Conservation (phyloP, 148 eudicot genomes). For the Chenopodium suecicum region DNA sequence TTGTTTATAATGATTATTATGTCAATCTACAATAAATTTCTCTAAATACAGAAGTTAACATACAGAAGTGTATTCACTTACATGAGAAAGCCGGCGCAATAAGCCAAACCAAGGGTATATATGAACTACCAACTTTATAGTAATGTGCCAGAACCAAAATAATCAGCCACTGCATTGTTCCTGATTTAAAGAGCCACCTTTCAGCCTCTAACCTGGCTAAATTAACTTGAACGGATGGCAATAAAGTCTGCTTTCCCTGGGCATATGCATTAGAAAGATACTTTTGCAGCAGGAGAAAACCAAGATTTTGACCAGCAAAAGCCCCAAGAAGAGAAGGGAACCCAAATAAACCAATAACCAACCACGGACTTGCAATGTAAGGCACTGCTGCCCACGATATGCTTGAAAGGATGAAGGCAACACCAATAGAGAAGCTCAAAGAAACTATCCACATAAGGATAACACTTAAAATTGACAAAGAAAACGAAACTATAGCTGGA, state of each 20-base stretch:
- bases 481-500: slow-evolving; percentile 57
- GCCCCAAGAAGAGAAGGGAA: slow-evolving; percentile 93
- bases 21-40: not conserved
- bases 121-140: slow-evolving; percentile 73
- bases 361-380: slow-evolving; percentile 66
- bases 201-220: slow-evolving; percentile 88
- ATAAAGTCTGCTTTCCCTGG: slow-evolving; percentile 34
- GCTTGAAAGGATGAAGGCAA: slow-evolving; percentile 65
- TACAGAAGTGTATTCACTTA: slow-evolving; percentile 43
- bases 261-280: slow-evolving; percentile 42
- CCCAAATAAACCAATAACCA: slow-evolving; percentile 78
- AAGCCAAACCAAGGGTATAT: slow-evolving; percentile 80
- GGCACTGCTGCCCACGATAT: slow-evolving; percentile 69
- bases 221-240: slow-evolving; percentile 41
- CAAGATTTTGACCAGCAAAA: slow-evolving; percentile 81
- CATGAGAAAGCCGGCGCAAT: slow-evolving; percentile 89
- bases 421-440: slow-evolving; percentile 48
- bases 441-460: slow-evolving; percentile 84
- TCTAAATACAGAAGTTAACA: not conserved
- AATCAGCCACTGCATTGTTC: slow-evolving; percentile 77
- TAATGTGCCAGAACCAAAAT: slow-evolving; percentile 58
- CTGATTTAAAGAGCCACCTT: slow-evolving; percentile 89
- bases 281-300: slow-evolving; percentile 53
- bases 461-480: slow-evolving; percentile 64
- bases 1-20: too few relatives aligned